Base-by-base conservation (phyloP, 106 monocot genomes). In the Dendrobium officinale region DNA sequence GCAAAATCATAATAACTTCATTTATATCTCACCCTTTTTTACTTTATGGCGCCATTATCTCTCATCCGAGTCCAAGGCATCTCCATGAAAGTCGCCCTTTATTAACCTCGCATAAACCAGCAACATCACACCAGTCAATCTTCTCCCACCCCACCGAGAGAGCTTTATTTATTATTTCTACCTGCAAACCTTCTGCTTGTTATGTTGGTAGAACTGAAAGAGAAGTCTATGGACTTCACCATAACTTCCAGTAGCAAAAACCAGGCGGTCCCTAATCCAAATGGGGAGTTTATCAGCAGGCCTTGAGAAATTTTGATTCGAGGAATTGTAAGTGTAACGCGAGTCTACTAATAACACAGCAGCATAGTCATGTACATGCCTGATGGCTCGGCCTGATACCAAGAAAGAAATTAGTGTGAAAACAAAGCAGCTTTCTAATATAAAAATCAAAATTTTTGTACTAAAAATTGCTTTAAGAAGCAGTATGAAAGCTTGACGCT, bases 351-450 rank as follows among this genome's bases (percentile, higher is more conserved):
- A 88, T 73, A 98, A 88, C 17, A 98, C 86, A n/a, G 91, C 90
- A 73, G 98, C 98, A 86, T 95, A 95, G 70, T 98, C 98, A 88
- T 94, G 89, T 85, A 85, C 82, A 51, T 98, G 98, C 81, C 98
- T 91, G 48, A 98, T 98, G 45, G 95, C 94, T 88, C 98, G 85
- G 76, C 95, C 98, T 98, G 83, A 73, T 51, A 13, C n/a, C 51
- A 80, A 67, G 5, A 1, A 88, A 45, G 51, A 37, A 59, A 78
- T 16, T 19, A 74, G 76, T 48, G 37, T 16, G 43, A n/a, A 74
- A 40, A 16, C 17, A 51, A 51, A 51, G 2, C 51, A 51, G 44
- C 44, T 31, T 31, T 31, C 1, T 31, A 31, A 1, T 31, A 31
- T 31, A 31, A 31, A 31, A 31, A 31, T 31, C 31, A 31, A 31